Evolutionary conservation across 441 rosid genomes (phyloP).

Genomic region (Bocquillonia castaneifolia): DNA sequence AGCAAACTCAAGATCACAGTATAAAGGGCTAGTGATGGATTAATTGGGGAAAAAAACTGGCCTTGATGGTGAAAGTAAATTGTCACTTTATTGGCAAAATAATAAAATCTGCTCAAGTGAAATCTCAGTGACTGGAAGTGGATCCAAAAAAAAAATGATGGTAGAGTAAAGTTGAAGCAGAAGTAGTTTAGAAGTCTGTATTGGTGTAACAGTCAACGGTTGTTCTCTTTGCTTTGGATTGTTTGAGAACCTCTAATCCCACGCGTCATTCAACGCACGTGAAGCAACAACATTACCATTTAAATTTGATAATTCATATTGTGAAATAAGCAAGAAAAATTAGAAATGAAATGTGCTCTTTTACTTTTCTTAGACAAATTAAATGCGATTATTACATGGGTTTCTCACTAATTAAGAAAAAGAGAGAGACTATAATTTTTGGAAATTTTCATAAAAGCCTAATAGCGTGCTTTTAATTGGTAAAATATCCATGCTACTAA

Average conservation of each 20-base stretch:
- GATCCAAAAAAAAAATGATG: constrained; percentile 14
- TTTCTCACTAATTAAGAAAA: no score
- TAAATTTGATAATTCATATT: no score
- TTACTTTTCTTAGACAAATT: no score
- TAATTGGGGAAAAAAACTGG: constrained; percentile 7
- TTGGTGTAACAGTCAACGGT: constrained; percentile 14
- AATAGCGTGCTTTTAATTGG: no score
- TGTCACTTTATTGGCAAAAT: constrained; percentile 6
- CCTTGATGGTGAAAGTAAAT: constrained; percentile 18
- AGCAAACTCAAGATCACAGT: constrained; percentile 5
- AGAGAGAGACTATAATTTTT: no score
- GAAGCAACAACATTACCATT: neutral
- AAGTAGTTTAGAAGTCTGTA: neutral
- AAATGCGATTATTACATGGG: no score
- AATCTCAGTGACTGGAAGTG: constrained; percentile 2
- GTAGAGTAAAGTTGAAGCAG: constrained; percentile 13
- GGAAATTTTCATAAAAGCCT: no score
- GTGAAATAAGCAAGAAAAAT: no score
- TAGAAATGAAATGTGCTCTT: no score
- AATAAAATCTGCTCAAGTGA: neutral
- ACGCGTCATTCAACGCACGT: neutral
- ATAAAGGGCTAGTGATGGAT: constrained; percentile 4
- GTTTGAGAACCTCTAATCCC: neutral
- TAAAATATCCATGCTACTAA: no score
- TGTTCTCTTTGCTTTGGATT: neutral